phyloP scores from a whole-genome alignment of 2,329 filamentous ascomycete species.

The Emmonsia crescens region DNA sequence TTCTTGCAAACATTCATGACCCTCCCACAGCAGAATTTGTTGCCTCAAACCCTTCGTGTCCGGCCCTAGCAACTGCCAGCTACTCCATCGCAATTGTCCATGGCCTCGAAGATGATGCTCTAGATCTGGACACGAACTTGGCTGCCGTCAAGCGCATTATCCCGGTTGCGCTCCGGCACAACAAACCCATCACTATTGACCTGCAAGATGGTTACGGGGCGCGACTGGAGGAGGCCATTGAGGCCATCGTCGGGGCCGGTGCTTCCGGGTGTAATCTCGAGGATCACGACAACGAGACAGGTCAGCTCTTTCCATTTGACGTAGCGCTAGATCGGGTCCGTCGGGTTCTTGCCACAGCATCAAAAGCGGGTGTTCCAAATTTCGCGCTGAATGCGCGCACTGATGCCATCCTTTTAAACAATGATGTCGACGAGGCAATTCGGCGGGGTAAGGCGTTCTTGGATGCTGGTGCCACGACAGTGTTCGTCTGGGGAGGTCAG shows the following conservation, averaged over 20 bases:
- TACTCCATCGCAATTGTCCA: conserved; percentile 41
- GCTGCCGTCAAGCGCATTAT: conserved; percentile 37
- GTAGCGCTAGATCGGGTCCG: conserved; percentile 41
- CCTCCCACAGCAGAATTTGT: conserved; percentile 37
- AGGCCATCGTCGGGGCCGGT: conserved; percentile 36
- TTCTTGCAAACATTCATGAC: conserved; percentile 49
- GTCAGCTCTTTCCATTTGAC: conserved; percentile 29
- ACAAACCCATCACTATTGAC: conserved; percentile 46
- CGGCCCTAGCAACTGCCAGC: conserved; percentile 42
- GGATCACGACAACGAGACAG: conserved; percentile 36
- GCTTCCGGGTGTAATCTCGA: conserved; percentile 51
- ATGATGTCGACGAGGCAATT: conserved; percentile 40
- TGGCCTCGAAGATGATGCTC: conserved; percentile 38
- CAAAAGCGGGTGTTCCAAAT: conserved; percentile 40
- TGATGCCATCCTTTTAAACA: conserved; percentile 39
- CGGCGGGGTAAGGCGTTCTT: conserved; percentile 47
- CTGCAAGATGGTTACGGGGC: conserved; percentile 51
- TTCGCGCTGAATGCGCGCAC: conserved; percentile 50
- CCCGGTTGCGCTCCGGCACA: conserved; percentile 28
- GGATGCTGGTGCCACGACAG: conserved; percentile 46
- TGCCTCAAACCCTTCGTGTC: conserved; percentile 22
- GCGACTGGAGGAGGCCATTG: conserved; percentile 36
- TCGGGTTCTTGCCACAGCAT: conserved; percentile 15
- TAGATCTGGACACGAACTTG: conserved; percentile 44
- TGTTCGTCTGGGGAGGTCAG: conserved; percentile 50